Base-by-base conservation (phyloP, 2,329 filamentous ascomycete genomes). In the Pestalotiopsis sp. region DNA sequence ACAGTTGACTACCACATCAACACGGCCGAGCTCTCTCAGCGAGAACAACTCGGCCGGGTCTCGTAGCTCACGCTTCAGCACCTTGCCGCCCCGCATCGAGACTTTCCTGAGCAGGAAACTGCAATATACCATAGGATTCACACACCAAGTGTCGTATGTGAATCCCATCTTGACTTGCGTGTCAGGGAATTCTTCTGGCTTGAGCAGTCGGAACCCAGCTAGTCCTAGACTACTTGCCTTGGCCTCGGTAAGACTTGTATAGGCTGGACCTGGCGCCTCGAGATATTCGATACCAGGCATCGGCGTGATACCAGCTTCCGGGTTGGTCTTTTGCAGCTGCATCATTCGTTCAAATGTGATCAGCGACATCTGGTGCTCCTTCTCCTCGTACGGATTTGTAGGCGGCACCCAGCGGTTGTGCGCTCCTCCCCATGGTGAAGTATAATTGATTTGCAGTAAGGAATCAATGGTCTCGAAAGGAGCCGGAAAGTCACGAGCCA, bases 381-480 rank as follows among this genome's bases (percentile, higher is more conserved):
- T 77, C 65, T 75, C 75, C 52, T 79, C 77, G 4, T 72, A 63
- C 13, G 75, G 74, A 41, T 77, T 74, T 9, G 73, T 74, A 49
- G 82, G 82, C 1, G 83, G 83, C 41, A 87, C 83, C 73, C 83
- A 86, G 56, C 86, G 82, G 71, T 87, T 86, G 73, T 89, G 86
- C 2, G 87, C 86, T 12, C 87, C 87, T 45, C 83, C 87, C 86
- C 86, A 89, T 65, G 86, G 86, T 38, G 87, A 89, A 14, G 87
- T 85, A 74, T 84, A 89, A 78, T 89, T 82, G 74, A 86, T 83
- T 68, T 81, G 77, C 0, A 77, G 70, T 14, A 69, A 70, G 4
- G 79, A 73, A 68, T 84, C 80, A 41, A 83, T 78, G 13, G 82
- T 81, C 74, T 85, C 84, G 61, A 80, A 84, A 11, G 83, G 81